A percentile compares a stretch with the other conserved stretches of the same genome.
phyloP scores from a whole-genome alignment of 2,329 filamentous ascomycete species.

The Lasiodiplodia theobromae region DNA sequence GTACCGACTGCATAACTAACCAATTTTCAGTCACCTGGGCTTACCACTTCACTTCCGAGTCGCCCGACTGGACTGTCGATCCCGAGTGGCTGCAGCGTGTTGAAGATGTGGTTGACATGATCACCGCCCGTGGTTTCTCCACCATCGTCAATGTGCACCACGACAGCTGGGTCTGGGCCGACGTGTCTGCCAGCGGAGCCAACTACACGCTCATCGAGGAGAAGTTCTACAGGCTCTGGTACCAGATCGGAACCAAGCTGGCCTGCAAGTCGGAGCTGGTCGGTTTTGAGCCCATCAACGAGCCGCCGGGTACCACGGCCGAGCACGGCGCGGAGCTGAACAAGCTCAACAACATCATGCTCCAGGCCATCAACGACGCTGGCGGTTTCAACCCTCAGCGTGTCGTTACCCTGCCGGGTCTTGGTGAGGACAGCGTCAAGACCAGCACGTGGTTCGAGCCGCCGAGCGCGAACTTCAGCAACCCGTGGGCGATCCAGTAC shows the following conservation, averaged over 20 bases:
- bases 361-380: slow-evolving; percentile 60
- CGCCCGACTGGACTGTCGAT: slow-evolving; percentile 63
- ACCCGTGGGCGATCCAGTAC: slow-evolving; percentile 67
- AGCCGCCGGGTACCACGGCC: slow-evolving; percentile 61
- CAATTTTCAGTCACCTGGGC: slow-evolving; percentile 61
- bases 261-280: slow-evolving; percentile 62
- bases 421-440: slow-evolving; percentile 59
- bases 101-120: slow-evolving; percentile 64
- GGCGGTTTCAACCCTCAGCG: slow-evolving; percentile 64
- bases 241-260: slow-evolving; percentile 63
- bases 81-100: slow-evolving; percentile 64
- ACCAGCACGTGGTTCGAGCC: slow-evolving; percentile 64
- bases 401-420: slow-evolving; percentile 64
- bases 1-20: slow-evolving; percentile 1
- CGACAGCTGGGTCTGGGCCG: slow-evolving; percentile 66
- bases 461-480: slow-evolving; percentile 52
- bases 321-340: slow-evolving; percentile 61
- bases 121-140: slow-evolving; percentile 58
- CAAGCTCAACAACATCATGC: slow-evolving; percentile 64
- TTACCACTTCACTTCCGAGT: slow-evolving; percentile 60
- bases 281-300: slow-evolving; percentile 67
- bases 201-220: slow-evolving; percentile 63
- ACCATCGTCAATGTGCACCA: slow-evolving; percentile 67
- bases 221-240: slow-evolving; percentile 63
- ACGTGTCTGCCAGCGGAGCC: slow-evolving; percentile 55